Conservation (phyloP, 257 asterid genomes). For the Linderniella brevidens region DNA sequence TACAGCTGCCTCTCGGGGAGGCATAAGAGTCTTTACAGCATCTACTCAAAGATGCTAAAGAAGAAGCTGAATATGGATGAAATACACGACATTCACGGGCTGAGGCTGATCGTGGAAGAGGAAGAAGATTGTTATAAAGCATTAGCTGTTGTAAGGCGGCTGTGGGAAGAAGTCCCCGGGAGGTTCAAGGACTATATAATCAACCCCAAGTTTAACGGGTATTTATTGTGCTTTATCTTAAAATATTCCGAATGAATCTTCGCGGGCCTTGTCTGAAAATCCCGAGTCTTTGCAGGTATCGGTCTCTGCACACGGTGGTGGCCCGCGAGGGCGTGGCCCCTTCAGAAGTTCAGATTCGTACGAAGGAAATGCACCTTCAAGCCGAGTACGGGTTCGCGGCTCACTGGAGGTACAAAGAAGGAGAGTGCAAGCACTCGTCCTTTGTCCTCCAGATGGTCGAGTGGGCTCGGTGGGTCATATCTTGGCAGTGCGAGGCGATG, state of each 20-base stretch:
- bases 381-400: constrained; percentile 96
- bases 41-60: constrained; percentile 75
- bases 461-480: constrained; percentile 97
- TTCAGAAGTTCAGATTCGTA: constrained; percentile 85
- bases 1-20: constrained; percentile 62
- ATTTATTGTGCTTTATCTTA: constrained; percentile 15
- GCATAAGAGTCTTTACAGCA: constrained; percentile 86
- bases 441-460: constrained; percentile 93
- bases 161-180: constrained; percentile 80
- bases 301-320: constrained; percentile 82
- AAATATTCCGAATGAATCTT: background rate
- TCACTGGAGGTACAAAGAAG: constrained; percentile 98
- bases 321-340: constrained; percentile 59
- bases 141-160: constrained; percentile 45
- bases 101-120: constrained; percentile 73
- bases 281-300: constrained; percentile 35
- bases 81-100: constrained; percentile 83
- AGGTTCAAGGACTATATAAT: constrained; percentile 79
- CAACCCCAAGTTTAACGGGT: constrained; percentile 81
- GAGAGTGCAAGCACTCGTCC: constrained; percentile 58
- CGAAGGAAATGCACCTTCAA: constrained; percentile 93
- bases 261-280: background rate
- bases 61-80: constrained; percentile 81
- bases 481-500: constrained; percentile 93
- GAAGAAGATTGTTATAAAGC: constrained; percentile 91